A percentile compares a stretch with the other conserved stretches of the same genome.
Evolutionary conservation across 495 filamentous ascomycete genomes (phyloP).

Genomic region (Neurospora sp.): DNA sequence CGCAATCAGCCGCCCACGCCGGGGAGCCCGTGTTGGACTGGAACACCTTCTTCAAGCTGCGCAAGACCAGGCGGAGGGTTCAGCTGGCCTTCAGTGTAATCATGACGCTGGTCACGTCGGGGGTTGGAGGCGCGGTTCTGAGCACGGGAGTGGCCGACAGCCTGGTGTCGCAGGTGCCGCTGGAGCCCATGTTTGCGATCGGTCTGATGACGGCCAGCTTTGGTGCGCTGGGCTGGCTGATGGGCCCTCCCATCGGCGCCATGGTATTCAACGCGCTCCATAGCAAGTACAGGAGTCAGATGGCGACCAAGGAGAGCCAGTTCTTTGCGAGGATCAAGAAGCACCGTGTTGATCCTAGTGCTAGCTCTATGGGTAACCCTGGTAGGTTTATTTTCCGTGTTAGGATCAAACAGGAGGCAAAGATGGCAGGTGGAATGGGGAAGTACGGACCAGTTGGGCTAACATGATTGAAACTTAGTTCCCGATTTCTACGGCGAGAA

Average conservation of each 20-base stretch:
- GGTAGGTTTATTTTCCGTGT: slow-evolving; percentile 31
- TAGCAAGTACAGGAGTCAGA: slow-evolving; percentile 51
- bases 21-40: slow-evolving; percentile 52
- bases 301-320: slow-evolving; percentile 78
- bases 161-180: slow-evolving; percentile 52
- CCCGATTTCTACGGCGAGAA: slow-evolving; percentile 82
- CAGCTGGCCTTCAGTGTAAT: slow-evolving; percentile 65
- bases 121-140: slow-evolving; percentile 53
- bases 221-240: slow-evolving; percentile 72
- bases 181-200: slow-evolving; percentile 80
- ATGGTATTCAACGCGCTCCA: slow-evolving; percentile 63
- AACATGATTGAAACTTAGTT: slow-evolving; percentile 17
- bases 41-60: slow-evolving; percentile 89
- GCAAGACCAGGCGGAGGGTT: slow-evolving; percentile 71
- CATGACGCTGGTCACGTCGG: slow-evolving; percentile 48
- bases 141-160: slow-evolving; percentile 55
- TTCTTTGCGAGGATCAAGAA: slow-evolving; percentile 83
- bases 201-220: slow-evolving; percentile 64
- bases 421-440: background rate
- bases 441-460: background rate
- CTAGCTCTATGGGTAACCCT: slow-evolving; percentile 43
- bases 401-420: background rate
- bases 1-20: slow-evolving; percentile 14
- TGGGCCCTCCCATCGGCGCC: slow-evolving; percentile 71
- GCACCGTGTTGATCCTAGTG: slow-evolving; percentile 75